These are phyloP conservation scores for Chlamydomonas reinhardtii DNA, from an alignment of 163 green algal genomes.

Conservation along the genomic window DNA sequence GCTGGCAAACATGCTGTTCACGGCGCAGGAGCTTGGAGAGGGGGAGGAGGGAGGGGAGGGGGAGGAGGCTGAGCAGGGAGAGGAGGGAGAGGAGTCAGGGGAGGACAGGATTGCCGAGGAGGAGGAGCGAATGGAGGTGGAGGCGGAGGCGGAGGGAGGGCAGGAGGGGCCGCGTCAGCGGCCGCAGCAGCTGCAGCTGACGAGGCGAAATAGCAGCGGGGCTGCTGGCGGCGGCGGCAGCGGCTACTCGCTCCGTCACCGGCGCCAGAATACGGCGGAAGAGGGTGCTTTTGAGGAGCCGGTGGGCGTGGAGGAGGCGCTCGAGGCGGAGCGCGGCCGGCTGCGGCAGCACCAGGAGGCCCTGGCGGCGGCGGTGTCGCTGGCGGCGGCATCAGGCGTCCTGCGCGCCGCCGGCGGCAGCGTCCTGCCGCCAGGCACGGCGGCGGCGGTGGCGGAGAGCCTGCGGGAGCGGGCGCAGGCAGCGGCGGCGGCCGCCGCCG, in stretches of 20 bases:
- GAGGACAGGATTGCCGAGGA: neutral
- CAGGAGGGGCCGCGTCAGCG: too few species aligned
- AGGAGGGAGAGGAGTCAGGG: neutral
- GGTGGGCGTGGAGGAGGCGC: neutral
- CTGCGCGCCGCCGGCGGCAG: conserved; percentile 13
- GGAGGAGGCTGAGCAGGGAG: neutral
- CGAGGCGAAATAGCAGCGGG: too few species aligned
- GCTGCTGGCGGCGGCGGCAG: too few species aligned
- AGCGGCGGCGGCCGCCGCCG: neutral
- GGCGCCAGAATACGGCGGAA: neutral
- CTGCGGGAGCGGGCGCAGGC: conserved; percentile 6
- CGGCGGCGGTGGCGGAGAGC: conserved; percentile 12
- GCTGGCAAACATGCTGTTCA: conserved; percentile 41
- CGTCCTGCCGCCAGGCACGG: conserved; percentile 8
- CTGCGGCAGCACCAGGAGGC: conserved; percentile 13
- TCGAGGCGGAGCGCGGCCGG: neutral
- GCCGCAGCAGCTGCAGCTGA: too few species aligned
- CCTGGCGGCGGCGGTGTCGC: conserved; percentile 30
- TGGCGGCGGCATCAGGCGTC: conserved; percentile 29
- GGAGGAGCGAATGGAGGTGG: neutral
- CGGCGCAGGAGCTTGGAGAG: neutral
- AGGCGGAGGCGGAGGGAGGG: too few species aligned
- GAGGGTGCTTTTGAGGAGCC: neutral
- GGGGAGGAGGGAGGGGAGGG: neutral
- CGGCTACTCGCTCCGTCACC: too few species aligned